These are phyloP conservation scores for Curvularia sp. DNA, from an alignment of 2,329 filamentous ascomycete species.

Conservation along the genomic window DNA sequence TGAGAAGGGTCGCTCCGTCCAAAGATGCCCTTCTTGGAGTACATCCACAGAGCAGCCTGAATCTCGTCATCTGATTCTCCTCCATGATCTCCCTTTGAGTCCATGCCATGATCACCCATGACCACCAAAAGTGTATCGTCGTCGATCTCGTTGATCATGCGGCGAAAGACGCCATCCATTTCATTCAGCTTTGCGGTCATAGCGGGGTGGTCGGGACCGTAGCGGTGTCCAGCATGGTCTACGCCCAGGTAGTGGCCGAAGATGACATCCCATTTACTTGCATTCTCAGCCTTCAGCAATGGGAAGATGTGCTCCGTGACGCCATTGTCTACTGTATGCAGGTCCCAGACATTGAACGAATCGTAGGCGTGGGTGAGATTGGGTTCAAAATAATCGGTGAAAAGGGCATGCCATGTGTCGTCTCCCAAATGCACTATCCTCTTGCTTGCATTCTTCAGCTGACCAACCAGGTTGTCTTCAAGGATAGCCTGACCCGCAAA, in stretches of 20 bases:
- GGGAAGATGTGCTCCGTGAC: conserved; percentile 91
- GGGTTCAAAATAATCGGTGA: conserved; percentile 89
- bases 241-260: conserved; percentile 95
- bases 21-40: conserved; percentile 85
- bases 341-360: conserved; percentile 97
- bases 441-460: conserved; percentile 70
- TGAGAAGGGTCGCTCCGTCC: conserved; percentile 73
- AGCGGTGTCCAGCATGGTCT: conserved; percentile 95
- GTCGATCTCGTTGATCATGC: conserved; percentile 75
- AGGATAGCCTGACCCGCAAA: conserved; percentile 96
- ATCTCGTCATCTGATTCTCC: conserved; percentile 97
- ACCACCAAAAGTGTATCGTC: conserved; percentile 88
- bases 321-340: conserved; percentile 96
- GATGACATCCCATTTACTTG: conserved; percentile 85
- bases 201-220: conserved; percentile 88
- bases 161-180: conserved; percentile 82
- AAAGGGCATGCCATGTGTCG: conserved; percentile 94
- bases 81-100: conserved; percentile 95
- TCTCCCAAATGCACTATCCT: conserved; percentile 94
- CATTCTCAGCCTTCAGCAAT: conserved; percentile 70
- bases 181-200: conserved; percentile 91
- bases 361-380: conserved; percentile 90
- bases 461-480: conserved; percentile 79
- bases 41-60: conserved; percentile 97
- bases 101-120: conserved; percentile 99